Conservation (phyloP, 2,329 filamentous ascomycete species). For the Aciculosporium take region DNA sequence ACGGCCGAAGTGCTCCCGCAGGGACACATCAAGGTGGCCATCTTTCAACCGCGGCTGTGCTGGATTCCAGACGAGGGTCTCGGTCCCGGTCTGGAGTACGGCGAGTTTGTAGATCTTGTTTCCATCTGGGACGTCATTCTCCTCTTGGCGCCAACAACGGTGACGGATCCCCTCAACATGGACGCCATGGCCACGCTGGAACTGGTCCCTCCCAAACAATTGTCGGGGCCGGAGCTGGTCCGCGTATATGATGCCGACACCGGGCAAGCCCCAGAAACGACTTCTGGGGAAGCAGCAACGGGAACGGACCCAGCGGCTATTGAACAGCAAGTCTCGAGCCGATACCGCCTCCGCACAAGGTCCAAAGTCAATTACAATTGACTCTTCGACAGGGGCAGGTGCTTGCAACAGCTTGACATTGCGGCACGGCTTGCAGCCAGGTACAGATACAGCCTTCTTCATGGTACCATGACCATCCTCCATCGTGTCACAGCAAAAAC, state of each 20-base stretch:
- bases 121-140: slow-evolving; percentile 1
- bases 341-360: background rate
- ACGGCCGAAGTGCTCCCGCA: background rate
- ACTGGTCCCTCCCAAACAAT: background rate
- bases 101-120: slow-evolving; percentile 2
- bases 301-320: too few species aligned
- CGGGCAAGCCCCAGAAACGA: background rate
- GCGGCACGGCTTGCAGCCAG: too few species aligned
- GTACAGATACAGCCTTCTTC: background rate
- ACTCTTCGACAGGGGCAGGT: background rate
- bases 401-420: background rate
- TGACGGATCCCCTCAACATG: background rate
- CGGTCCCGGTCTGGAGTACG: background rate
- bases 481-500: background rate
- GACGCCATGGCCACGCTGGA: background rate
- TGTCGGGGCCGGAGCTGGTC: background rate
- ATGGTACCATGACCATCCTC: background rate
- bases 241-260: background rate
- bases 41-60: background rate
- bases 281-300: background rate
- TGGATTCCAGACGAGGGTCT: background rate
- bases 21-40: background rate
- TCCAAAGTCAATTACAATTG: background rate
- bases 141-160: background rate
- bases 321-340: background rate